These are phyloP conservation scores for Malus hybrid DNA, from an alignment of 331 rosid genomes.

Conservation along the genomic window DNA sequence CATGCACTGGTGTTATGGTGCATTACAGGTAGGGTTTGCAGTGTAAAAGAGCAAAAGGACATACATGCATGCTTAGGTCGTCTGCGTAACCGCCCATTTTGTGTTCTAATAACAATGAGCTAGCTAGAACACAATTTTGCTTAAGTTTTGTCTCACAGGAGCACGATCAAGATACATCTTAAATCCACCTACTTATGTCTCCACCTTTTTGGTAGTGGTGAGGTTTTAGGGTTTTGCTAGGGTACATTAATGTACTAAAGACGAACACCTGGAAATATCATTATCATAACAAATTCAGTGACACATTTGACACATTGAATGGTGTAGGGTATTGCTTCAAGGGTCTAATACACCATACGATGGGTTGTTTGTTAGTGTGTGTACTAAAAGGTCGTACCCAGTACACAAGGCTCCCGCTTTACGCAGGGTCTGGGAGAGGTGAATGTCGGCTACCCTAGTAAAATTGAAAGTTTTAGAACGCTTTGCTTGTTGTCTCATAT, in stretches of 20 bases:
- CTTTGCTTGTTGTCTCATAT: not conserved
- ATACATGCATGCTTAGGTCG: not conserved
- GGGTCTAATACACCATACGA: not conserved
- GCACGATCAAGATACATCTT: not conserved
- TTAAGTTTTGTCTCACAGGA: not conserved
- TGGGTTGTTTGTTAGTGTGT: not conserved
- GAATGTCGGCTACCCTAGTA: not conserved
- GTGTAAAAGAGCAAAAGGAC: not conserved
- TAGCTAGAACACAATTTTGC: not conserved
- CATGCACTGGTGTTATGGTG: conserved; percentile 12
- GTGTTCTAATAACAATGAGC: not conserved
- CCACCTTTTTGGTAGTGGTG: not conserved
- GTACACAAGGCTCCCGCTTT: too few species aligned
- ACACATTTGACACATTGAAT: not conserved
- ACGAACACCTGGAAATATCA: not conserved
- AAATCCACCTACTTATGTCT: not conserved
- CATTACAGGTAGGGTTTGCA: conserved; percentile 40
- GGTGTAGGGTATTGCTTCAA: not conserved
- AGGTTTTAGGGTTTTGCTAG: not conserved
- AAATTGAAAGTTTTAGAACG: not conserved
- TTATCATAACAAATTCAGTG: too few species aligned
- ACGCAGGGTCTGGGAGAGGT: too few species aligned
- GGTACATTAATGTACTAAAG: not conserved
- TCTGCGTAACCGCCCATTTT: conserved; percentile 8
- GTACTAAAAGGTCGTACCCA: too few species aligned